A percentile compares a stretch with the other conserved stretches of the same genome.
phyloP scores from a whole-genome alignment of 139 green algal genomes.

The Desmodesmus armatus region DNA sequence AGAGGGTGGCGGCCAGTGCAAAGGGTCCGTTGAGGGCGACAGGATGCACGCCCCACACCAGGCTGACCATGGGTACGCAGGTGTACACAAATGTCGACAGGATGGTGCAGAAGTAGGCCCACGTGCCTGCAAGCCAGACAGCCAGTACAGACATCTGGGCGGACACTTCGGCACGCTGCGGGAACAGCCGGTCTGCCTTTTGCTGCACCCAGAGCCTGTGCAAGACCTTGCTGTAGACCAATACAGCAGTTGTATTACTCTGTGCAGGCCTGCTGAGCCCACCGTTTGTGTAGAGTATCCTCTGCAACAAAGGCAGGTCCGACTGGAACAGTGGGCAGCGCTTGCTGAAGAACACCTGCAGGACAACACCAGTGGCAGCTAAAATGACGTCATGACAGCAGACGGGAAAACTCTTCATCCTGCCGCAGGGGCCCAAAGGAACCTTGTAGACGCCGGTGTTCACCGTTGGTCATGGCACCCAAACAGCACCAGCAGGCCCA shows the following conservation, averaged over 20 bases:
- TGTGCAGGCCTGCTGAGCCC: background rate
- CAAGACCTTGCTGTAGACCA: background rate
- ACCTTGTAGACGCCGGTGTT: background rate
- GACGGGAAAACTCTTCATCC: no score
- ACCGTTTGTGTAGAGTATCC: conserved; percentile 42
- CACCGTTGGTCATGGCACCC: background rate
- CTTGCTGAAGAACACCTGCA: conserved; percentile 58
- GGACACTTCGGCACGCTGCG: no score
- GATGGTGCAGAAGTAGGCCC: conserved; percentile 62
- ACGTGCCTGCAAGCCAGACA: conserved; percentile 45
- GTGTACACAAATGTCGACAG: conserved; percentile 61
- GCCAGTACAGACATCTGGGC: background rate
- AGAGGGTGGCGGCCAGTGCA: conserved; percentile 44
- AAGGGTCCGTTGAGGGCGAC: conserved; percentile 26
- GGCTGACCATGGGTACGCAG: conserved; percentile 67
- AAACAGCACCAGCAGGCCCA: background rate
- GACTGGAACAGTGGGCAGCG: conserved; percentile 56
- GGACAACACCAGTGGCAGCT: background rate
- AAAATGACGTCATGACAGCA: background rate
- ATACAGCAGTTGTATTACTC: background rate
- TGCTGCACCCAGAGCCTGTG: background rate
- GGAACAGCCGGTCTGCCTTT: no score
- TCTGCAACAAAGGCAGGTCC: conserved; percentile 44
- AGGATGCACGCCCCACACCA: conserved; percentile 46
- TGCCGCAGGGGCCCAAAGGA: no score